phyloP scores from a whole-genome alignment of 2,329 filamentous ascomycete genomes.

The Epichloe aotearoae region DNA sequence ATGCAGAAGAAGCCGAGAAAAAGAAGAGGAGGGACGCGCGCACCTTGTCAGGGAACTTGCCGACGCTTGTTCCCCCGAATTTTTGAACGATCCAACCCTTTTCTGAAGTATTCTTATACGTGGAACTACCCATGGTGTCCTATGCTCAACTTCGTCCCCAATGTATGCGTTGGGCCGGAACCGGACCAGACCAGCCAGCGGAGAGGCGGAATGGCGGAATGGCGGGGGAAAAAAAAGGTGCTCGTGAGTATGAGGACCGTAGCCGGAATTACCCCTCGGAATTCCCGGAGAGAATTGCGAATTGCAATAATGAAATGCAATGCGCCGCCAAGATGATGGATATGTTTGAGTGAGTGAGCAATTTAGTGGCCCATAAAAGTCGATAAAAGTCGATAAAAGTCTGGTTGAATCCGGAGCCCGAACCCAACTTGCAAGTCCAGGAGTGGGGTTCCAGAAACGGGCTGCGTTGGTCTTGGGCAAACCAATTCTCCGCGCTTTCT shows the following conservation, averaged over 20 bases:
- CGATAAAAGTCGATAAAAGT: neutral
- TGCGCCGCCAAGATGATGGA: neutral
- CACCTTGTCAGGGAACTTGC: conserved; percentile 72
- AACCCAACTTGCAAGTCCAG: neutral
- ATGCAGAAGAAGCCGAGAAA: neutral
- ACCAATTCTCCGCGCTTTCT: too few species aligned
- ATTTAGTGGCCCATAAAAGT: neutral
- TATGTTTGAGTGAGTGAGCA: conserved; percentile 3
- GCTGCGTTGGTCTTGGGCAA: too few species aligned
- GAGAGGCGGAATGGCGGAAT: neutral
- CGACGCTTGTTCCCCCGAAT: conserved; percentile 93
- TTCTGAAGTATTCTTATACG: conserved; percentile 21
- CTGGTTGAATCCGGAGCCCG: neutral
- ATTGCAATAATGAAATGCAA: neutral
- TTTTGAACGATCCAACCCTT: conserved; percentile 80
- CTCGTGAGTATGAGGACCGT: too few species aligned
- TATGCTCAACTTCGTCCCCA: neutral
- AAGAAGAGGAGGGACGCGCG: conserved; percentile 10
- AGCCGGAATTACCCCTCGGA: neutral
- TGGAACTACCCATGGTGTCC: conserved; percentile 19
- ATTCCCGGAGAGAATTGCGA: neutral
- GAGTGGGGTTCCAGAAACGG: neutral
- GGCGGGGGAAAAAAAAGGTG: conserved; percentile 1
- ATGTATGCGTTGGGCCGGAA: neutral
- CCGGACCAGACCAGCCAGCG: conserved; percentile 2